Conservation (phyloP, 306 rosid species). For the Cicer pinnatifidum region DNA sequence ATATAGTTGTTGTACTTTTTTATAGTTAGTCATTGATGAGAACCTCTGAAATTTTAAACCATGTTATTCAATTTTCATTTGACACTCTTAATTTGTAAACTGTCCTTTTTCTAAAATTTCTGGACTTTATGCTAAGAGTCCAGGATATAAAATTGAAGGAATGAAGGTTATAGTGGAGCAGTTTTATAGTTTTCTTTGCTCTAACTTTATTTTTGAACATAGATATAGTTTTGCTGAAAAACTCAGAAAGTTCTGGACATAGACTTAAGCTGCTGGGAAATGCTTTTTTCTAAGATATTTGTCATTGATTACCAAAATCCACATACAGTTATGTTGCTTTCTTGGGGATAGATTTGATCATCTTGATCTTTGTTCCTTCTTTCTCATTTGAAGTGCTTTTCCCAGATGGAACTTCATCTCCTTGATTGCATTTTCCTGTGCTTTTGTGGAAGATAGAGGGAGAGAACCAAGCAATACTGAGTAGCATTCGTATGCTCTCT, state of each 20-base stretch:
- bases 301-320: neutral
- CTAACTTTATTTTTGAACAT: conserved; percentile 15
- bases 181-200: neutral
- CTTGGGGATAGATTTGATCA: conserved; percentile 9
- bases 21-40: conserved; percentile 9
- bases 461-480: neutral
- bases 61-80: neutral
- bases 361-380: conserved; percentile 12
- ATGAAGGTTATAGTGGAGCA: conserved; percentile 3
- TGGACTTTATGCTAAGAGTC: neutral
- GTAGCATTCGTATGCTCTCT: conserved; percentile 5
- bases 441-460: neutral
- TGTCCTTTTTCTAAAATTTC: neutral
- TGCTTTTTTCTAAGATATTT: neutral
- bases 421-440: neutral
- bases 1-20: conserved; percentile 27
- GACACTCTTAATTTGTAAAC: neutral
- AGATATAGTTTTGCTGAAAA: neutral
- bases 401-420: neutral
- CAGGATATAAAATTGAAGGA: conserved; percentile 23
- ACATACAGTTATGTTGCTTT: conserved; percentile 17
- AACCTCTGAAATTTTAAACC: conserved; percentile 32
- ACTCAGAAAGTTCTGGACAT: conserved; percentile 1
- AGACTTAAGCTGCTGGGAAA: conserved; percentile 22
- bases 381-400: conserved; percentile 7